Conservation (phyloP, 345 rosid genomes). For the Geranium rotundifolium region DNA sequence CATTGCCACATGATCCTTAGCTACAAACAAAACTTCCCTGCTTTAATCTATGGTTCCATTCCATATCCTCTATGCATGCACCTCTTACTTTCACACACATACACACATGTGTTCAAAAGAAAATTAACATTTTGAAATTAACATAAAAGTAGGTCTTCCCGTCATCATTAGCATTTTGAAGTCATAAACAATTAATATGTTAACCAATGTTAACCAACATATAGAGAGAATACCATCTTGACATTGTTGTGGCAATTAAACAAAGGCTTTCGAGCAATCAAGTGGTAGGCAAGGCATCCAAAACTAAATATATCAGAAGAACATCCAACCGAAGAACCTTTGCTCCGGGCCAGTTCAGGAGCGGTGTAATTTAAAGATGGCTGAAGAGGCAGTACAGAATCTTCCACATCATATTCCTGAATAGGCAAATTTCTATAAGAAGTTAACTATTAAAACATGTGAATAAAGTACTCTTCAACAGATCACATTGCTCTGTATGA, state of each 20-base stretch:
- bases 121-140: no score
- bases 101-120: no score
- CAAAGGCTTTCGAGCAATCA: constrained; percentile 84
- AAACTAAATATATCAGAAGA: constrained; percentile 89
- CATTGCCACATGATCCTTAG: no score
- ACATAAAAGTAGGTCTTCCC: no score
- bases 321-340: constrained; percentile 54
- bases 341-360: constrained; percentile 81
- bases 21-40: no score
- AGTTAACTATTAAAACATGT: constrained; percentile 5
- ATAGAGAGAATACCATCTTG: constrained; percentile 55
- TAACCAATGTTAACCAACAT: no score
- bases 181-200: no score
- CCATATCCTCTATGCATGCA: no score
- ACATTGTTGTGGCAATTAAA: constrained; percentile 92
- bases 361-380: constrained; percentile 90
- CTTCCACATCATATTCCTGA: constrained; percentile 98
- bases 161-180: no score
- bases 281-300: constrained; percentile 87
- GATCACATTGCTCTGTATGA: background rate
- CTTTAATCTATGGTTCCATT: no score
- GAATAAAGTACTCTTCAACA: background rate
- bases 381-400: constrained; percentile 81
- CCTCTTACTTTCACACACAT: no score
- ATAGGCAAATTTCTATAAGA: constrained; percentile 4